These are phyloP conservation scores for Trametes maxima DNA, from an alignment of 768 basidiomycete species.

Conservation along the genomic window DNA sequence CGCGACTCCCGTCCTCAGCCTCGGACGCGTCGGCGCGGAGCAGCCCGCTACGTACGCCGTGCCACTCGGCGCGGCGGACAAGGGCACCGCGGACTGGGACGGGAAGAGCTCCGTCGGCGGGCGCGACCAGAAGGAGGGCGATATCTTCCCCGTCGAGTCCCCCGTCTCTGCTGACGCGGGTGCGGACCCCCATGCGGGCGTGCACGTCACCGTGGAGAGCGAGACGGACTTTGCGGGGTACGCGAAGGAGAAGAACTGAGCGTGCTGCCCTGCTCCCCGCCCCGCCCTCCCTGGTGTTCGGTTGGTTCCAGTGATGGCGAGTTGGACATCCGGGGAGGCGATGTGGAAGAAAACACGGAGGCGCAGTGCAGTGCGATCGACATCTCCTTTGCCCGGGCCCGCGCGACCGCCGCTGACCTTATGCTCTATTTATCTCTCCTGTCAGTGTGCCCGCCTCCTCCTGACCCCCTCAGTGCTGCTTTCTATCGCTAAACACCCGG, in stretches of 20 bases:
- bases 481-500: background rate
- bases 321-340: no score
- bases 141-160: conserved; percentile 26
- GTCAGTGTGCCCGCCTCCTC: background rate
- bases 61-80: conserved; percentile 33
- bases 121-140: conserved; percentile 32
- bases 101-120: conserved; percentile 34
- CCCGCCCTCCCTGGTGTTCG: no score
- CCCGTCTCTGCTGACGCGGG: conserved; percentile 3
- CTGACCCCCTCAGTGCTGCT: background rate
- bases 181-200: conserved; percentile 12
- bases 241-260: conserved; percentile 23
- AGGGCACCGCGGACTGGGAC: conserved; percentile 30
- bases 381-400: no score
- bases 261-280: background rate
- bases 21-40: conserved; percentile 25
- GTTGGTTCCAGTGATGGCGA: no score
- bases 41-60: conserved; percentile 35
- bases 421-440: background rate
- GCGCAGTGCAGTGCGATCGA: no score
- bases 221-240: conserved; percentile 34
- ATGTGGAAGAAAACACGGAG: no score
- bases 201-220: conserved; percentile 38
- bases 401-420: background rate
- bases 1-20: conserved; percentile 31